Percentiles rank a stretch among this genome's conserved stretches.
These are phyloP conservation scores for Poteriospumella lacustris DNA, from an alignment of 108 stramenopile genomes.

Conservation along the genomic window DNA sequence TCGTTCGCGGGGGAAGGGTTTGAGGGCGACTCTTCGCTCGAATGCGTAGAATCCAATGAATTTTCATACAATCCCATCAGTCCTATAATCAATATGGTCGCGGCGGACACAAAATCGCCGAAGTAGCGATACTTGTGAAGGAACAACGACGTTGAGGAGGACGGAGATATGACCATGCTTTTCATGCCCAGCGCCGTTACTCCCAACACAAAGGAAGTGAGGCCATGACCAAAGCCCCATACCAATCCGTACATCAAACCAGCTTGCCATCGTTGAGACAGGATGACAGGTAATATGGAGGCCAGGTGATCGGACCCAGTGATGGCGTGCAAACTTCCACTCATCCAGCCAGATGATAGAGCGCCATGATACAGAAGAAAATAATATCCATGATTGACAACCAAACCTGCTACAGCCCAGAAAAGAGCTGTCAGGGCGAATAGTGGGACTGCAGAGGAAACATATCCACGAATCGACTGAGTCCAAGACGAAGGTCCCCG, in stretches of 20 bases:
- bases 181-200: not conserved
- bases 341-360: not conserved
- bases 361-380: no score
- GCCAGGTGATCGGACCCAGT: slow-evolving; percentile 24
- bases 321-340: slow-evolving; percentile 9
- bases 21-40: no score
- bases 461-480: no score
- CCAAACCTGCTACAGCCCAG: no score
- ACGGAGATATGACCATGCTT: not conserved
- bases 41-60: no score
- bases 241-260: not conserved
- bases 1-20: no score
- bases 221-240: slow-evolving; percentile 28
- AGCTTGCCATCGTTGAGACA: not conserved
- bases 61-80: slow-evolving; percentile 16
- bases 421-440: no score
- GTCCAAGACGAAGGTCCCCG: no score
- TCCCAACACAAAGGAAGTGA: slow-evolving; percentile 18
- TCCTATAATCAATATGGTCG: slow-evolving; percentile 4
- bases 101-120: not conserved
- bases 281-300: not conserved
- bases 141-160: not conserved
- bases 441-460: no score
- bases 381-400: no score
- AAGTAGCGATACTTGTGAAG: not conserved